A percentile compares a stretch with the other conserved stretches of the same genome.
These are phyloP conservation scores for Termitomyces sp. DNA, from an alignment of 768 basidiomycete genomes.

Conservation along the genomic window DNA sequence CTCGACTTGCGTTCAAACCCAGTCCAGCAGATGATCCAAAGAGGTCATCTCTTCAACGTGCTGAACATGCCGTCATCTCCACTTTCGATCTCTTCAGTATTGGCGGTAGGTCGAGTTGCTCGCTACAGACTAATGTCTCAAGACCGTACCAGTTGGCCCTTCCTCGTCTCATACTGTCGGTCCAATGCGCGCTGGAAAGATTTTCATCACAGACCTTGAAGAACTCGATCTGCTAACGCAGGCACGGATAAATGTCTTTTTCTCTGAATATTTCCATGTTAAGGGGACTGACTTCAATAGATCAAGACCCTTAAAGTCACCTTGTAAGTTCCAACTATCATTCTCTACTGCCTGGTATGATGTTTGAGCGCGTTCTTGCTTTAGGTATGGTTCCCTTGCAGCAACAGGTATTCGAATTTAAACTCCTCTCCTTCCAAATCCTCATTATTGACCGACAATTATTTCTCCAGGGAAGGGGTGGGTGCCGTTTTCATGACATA, in stretches of 20 bases:
- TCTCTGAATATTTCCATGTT: background rate
- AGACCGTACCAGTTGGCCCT: slow-evolving; percentile 32
- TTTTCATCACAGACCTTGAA: slow-evolving; percentile 73
- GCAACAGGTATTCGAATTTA: slow-evolving; percentile 60
- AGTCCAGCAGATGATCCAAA: slow-evolving; percentile 5
- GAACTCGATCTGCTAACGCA: slow-evolving; percentile 66
- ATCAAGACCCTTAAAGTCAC: slow-evolving; percentile 80
- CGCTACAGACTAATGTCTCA: slow-evolving; percentile 2
- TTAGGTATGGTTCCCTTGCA: slow-evolving; percentile 85
- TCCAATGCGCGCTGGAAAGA: slow-evolving; percentile 85
- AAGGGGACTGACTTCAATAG: slow-evolving; percentile 25
- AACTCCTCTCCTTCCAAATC: slow-evolving; percentile 8
- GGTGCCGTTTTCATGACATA: slow-evolving; percentile 8
- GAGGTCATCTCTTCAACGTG: slow-evolving; percentile 23
- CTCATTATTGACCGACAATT: background rate
- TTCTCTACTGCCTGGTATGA: background rate
- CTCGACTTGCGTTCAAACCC: slow-evolving; percentile 5
- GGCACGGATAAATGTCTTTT: slow-evolving; percentile 28
- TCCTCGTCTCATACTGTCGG: slow-evolving; percentile 48
- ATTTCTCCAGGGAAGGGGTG: slow-evolving; percentile 66
- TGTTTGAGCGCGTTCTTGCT: slow-evolving; percentile 2
- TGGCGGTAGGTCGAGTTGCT: slow-evolving; percentile 49
- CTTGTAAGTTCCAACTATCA: slow-evolving; percentile 42
- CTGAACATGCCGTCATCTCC: slow-evolving; percentile 88
- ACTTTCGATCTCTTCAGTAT: slow-evolving; percentile 92